phyloP scores from a whole-genome alignment of 2,329 filamentous ascomycete genomes.

The Niveomyces coronatus region DNA sequence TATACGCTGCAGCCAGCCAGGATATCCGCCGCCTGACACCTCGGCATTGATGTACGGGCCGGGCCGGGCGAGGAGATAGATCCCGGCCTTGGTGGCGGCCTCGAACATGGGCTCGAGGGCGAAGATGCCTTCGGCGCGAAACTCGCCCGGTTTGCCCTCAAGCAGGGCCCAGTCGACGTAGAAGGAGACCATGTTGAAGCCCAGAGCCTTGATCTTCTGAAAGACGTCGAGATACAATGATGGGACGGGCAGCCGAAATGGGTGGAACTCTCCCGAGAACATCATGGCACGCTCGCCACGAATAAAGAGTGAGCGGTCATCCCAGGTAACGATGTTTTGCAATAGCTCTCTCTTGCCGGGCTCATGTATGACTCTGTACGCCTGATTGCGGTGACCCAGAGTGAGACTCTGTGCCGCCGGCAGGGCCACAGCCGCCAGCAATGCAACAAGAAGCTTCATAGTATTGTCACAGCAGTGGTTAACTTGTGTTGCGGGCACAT shows the following conservation, averaged over 20 bases:
- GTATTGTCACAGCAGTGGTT: neutral
- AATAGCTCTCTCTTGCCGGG: constrained; percentile 17
- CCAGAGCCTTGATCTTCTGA: constrained; percentile 72
- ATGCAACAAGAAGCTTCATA: constrained; percentile 17
- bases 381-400: constrained; percentile 12
- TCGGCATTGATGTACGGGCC: constrained; percentile 76
- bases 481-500: neutral
- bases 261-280: constrained; percentile 66
- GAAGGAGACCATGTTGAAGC: constrained; percentile 71
- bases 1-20: constrained; percentile 67
- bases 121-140: constrained; percentile 61
- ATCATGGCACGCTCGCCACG: constrained; percentile 60
- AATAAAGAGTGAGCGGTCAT: constrained; percentile 60
- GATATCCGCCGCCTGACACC: constrained; percentile 65
- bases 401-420: constrained; percentile 11
- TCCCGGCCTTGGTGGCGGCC: constrained; percentile 59
- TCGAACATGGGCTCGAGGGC: constrained; percentile 66
- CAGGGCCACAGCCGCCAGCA: constrained; percentile 10
- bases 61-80: constrained; percentile 65
- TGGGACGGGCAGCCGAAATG: constrained; percentile 42
- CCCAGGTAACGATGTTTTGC: constrained; percentile 51
- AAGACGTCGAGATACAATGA: constrained; percentile 58
- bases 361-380: constrained; percentile 16
- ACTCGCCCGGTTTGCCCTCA: constrained; percentile 62
- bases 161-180: constrained; percentile 71